A percentile compares a stretch with the other conserved stretches of the same genome.
Evolutionary conservation across 257 asterid genomes (phyloP).

Genomic region (Paulownia fortunei): DNA sequence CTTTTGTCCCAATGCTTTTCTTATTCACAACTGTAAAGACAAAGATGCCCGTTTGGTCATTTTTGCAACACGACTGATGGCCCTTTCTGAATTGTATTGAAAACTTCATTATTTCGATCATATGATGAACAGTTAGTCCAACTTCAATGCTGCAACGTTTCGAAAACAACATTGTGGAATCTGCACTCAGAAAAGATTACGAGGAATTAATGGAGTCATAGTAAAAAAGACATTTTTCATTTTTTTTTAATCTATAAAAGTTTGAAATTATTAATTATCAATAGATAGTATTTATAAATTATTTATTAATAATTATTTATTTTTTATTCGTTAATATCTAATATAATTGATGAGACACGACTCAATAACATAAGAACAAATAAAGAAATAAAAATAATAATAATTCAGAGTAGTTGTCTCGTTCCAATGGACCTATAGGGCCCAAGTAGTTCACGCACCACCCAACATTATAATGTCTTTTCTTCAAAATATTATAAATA

Average conservation of each 20-base stretch:
- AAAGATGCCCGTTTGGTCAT: slow-evolving; percentile 6
- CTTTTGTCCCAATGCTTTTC: slow-evolving; percentile 25
- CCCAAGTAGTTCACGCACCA: too few relatives aligned
- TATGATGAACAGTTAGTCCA: neutral
- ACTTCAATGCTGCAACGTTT: neutral
- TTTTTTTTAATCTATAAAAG: neutral
- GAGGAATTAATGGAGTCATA: neutral
- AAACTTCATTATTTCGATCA: neutral
- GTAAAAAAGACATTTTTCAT: neutral
- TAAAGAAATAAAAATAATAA: too few relatives aligned
- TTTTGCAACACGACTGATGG: neutral
- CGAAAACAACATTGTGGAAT: slow-evolving; percentile 1
- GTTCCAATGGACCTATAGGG: too few relatives aligned
- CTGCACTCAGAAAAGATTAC: neutral
- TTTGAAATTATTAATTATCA: too few relatives aligned
- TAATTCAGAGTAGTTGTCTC: too few relatives aligned
- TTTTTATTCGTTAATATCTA: too few relatives aligned
- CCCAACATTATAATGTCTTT: too few relatives aligned
- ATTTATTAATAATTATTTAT: too few relatives aligned
- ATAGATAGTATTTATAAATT: too few relatives aligned
- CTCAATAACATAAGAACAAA: too few relatives aligned
- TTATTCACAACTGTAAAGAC: slow-evolving; percentile 27
- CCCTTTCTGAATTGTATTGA: neutral
- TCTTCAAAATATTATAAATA: too few relatives aligned
- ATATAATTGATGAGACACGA: too few relatives aligned